Base-by-base conservation (phyloP, 2,329 filamentous ascomycete species). In the Aspergillus tubingensis region DNA sequence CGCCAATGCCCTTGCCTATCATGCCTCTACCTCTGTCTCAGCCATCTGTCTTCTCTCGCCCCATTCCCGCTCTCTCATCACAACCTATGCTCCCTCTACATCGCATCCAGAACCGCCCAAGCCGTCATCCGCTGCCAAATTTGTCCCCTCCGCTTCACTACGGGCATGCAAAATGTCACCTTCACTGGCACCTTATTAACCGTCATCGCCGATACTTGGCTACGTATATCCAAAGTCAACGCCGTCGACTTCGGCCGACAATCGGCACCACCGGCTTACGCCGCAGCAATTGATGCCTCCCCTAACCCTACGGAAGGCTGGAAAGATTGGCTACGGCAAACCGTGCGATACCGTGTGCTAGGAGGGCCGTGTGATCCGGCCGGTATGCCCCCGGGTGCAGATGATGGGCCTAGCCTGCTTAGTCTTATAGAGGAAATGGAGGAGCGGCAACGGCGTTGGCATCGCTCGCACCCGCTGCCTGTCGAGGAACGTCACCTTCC, bases 161-260 rank as follows among this genome's bases (percentile, higher is more conserved):
- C 77, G 1, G 74, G 74, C 6, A 66, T 78, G 23, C 79, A 81
- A 60, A 81, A 81, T 55, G 73, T 81, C 48, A 80, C 80, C 77
- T 73, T 81, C 52, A 73, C 75, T n/a, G 76, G 75, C 11, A 80
- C 79, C 10, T 68, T 81, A 11, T 66, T 81, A 49, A 80, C 73
- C n/a, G 74, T 80, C 19, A 64, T 79, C 17, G 77, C 76, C 21
- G 79, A 81, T 58, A 68, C 74, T 23, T 81, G 79, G 79, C 68
- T 79, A 10, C 73, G 75, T 2, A 69, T 81, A 17, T 76, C 70
- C 21, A 69, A 74, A 53, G 68, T 71, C 23, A 71, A 77, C 49
- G 64, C 77, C 8, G 65, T 68, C 51, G 73, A 77, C 11, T 63
- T 81, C 11, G 75, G 75, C 8, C 72, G 67, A 57, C 70, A 75